A percentile compares a stretch with the other conserved stretches of the same genome.
Evolutionary conservation across 345 rosid species (phyloP).

Genomic region (Populus ilicifolia): DNA sequence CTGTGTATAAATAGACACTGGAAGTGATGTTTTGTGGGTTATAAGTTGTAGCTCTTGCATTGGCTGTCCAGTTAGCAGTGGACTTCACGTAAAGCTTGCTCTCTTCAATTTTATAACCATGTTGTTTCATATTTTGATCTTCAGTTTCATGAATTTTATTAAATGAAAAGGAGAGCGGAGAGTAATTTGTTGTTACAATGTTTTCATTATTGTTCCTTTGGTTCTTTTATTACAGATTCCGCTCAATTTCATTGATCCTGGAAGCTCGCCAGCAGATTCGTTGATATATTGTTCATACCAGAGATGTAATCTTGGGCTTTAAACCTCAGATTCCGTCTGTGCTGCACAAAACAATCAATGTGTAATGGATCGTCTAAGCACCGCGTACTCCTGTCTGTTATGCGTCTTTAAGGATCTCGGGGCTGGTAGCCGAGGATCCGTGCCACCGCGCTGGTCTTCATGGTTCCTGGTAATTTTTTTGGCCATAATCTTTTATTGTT

Average conservation of each 20-base stretch:
- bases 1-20: slow-evolving; percentile 91
- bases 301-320: slow-evolving; percentile 57
- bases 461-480: too few relatives aligned
- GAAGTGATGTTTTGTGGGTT: slow-evolving; percentile 97
- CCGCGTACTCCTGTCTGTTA: too few relatives aligned
- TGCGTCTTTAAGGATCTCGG: too few relatives aligned
- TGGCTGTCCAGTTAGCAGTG: slow-evolving; percentile 83
- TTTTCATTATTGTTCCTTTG: slow-evolving; percentile 12
- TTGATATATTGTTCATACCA: slow-evolving; percentile 65
- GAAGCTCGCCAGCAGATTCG: slow-evolving; percentile 69
- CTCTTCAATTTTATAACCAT: neutral
- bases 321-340: slow-evolving; percentile 70
- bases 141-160: neutral
- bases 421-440: too few relatives aligned
- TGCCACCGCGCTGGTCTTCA: too few relatives aligned
- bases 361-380: neutral
- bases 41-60: slow-evolving; percentile 64
- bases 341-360: slow-evolving; percentile 58
- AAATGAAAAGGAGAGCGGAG: neutral
- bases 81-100: slow-evolving; percentile 56
- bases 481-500: too few relatives aligned
- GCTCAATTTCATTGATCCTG: slow-evolving; percentile 68
- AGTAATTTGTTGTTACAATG: neutral
- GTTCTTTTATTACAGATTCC: slow-evolving; percentile 59
- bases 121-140: neutral